phyloP scores from a whole-genome alignment of 495 filamentous ascomycete genomes.

The Talaromyces proteolyticus region DNA sequence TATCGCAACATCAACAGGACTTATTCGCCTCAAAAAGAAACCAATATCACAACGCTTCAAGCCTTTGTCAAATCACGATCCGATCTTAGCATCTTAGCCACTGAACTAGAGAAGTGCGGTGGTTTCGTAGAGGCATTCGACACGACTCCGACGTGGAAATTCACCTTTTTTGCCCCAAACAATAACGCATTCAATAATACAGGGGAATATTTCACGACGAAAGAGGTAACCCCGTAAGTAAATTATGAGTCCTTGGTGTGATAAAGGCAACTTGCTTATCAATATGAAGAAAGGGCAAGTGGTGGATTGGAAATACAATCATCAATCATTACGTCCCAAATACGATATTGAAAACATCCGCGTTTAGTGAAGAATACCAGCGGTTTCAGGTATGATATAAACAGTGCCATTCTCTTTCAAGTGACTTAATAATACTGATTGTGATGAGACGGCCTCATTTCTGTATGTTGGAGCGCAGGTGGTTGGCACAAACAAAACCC shows the following conservation, averaged over 20 bases:
- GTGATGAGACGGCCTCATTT: neutral
- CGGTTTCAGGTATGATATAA: neutral
- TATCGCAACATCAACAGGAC: too few relatives aligned
- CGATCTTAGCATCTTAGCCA: neutral
- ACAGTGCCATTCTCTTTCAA: too few relatives aligned
- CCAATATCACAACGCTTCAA: neutral
- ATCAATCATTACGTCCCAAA: constrained; percentile 1
- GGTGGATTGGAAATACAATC: neutral
- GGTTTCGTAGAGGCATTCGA: neutral
- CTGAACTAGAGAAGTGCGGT: neutral
- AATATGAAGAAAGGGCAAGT: neutral
- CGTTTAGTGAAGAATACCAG: neutral
- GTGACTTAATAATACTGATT: neutral
- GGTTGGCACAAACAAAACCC: neutral
- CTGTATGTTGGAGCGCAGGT: neutral
- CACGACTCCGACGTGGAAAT: neutral
- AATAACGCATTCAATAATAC: neutral
- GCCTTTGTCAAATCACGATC: neutral
- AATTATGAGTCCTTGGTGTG: neutral
- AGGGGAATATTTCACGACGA: neutral
- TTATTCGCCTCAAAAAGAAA: too few relatives aligned
- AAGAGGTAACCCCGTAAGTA: neutral
- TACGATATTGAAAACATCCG: neutral
- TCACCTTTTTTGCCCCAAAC: neutral
- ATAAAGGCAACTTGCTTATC: neutral